Evolutionary conservation across 495 filamentous ascomycete genomes (phyloP), one percentile per base, ranked within the genome.

Genomic region (Sphaerosporella brunnea): DNA sequence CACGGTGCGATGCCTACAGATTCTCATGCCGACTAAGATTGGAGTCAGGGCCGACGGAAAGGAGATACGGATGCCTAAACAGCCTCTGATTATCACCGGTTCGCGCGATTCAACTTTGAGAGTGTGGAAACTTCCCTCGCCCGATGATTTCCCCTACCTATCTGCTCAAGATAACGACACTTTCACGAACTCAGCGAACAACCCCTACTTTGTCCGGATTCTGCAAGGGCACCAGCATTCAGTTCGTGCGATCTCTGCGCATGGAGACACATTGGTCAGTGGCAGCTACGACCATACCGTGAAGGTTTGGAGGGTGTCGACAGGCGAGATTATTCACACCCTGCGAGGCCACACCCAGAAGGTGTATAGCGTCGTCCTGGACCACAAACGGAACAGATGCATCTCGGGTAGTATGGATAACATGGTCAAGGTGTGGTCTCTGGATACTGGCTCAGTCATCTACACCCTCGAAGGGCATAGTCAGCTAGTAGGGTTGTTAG

Each of bases 371-470:
- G 90, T 99, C 19, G 92, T 99, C 18, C 66, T 96, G 30, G 90
- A 99, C 60, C 80, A 83, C 52, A 78, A 82, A 55, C 78, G 90
- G 45, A 93, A 88, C 51, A 80, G 85, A 36, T 99, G 90, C 64
- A 96, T 99, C 60, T 94, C 85, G 57, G 90, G 90, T 32, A 93
- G 86, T 10, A 99, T 99, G 90, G 90, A 99, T 53, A 93, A 90
- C 58, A 69, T 83, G 54, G 88, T 99, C 53, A 96, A 96, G 66
- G 84, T 99, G 21, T 99, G 90, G 90, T 93, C 87, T 15, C 69
- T 99, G n/a, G 80, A 86, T 32, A 90, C 80, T 25, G 90, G 90
- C 0, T 66, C 77, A 1, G 78, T 82, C 44, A 66, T 96, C 7
- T 82, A 88, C 63, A 96, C 84, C 26, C 74, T 99, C 1, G 90